Base-by-base conservation (phyloP, 768 basidiomycete genomes). In the Naematelia aurantialba region DNA sequence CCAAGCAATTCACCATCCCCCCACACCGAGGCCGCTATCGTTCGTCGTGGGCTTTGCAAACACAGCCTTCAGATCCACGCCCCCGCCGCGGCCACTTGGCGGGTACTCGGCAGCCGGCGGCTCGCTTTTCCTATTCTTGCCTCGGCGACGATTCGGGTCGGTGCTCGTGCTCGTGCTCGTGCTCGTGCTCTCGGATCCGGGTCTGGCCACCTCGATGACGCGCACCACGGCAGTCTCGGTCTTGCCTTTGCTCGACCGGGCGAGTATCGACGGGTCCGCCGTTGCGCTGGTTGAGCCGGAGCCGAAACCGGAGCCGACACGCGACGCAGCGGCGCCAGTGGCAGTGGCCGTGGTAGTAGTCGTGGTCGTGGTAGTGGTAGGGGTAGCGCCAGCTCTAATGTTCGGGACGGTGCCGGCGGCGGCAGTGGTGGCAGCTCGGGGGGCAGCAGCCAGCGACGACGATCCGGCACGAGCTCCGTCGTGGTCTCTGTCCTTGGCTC, bases 1-100 rank as follows among this genome's bases (percentile, higher is more conserved):
- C n/a, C n/a, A n/a, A n/a, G n/a, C n/a, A n/a, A n/a, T 5, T 50
- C 61, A 72, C 70, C 70, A 72, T 11, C 68, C 68, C 13, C 71
- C 69, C 2, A 73, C 61, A 30, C 70, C 70, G n/a, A 72, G 42
- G 27, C 71, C 71, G 22, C 49, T 53, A 13, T 50, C 69, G 21
- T 39, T 27, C 53, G 21, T 4, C 22, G 42, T 59, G 50, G 21
- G 45, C 47, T 58, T 53, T 3, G 45, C 56, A 49, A 66, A 62
- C 5, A 62, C 42, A n/a, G 58, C 58, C 21, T 52, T 55, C 5
- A 66, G 52, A 52, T 68, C 56, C 31, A 64, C 47, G 44, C 58
- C 50, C 11, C 57, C 47, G 14, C 27, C 31, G 3, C 25, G 19
- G 1, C 34, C n/a, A 30, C 55, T 55, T 30, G 27, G 49, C 47